phyloP scores from a whole-genome alignment of 169 alveolate species.

The Babesia bigemina region DNA sequence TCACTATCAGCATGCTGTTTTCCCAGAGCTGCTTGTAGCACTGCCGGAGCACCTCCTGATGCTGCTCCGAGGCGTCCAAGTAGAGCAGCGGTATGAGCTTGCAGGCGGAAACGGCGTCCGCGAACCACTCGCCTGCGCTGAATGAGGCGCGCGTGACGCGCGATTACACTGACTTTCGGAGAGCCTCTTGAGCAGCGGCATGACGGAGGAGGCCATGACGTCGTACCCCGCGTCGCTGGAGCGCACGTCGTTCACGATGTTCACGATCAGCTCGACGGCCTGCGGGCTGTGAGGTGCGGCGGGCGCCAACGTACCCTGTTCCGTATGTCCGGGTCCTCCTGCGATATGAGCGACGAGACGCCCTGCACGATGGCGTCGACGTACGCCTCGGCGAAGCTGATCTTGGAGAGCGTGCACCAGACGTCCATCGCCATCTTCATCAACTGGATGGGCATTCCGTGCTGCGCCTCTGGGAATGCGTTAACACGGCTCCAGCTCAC shows the following conservation, averaged over 20 bases:
- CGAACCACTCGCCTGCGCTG: conserved; percentile 67
- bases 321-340: conserved; percentile 54
- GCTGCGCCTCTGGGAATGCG: conserved; percentile 43
- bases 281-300: background rate
- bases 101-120: conserved; percentile 63
- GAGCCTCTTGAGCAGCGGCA: conserved; percentile 51
- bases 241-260: conserved; percentile 31
- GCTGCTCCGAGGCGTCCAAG: conserved; percentile 54
- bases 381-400: conserved; percentile 18
- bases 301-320: conserved; percentile 22
- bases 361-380: conserved; percentile 40
- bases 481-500: background rate
- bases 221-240: conserved; percentile 22
- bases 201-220: conserved; percentile 31
- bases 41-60: conserved; percentile 48
- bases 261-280: conserved; percentile 44
- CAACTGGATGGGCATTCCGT: conserved; percentile 6
- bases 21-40: conserved; percentile 65
- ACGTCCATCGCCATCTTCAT: conserved; percentile 18
- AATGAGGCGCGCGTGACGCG: no score
- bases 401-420: conserved; percentile 61
- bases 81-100: conserved; percentile 49
- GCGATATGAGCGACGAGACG: conserved; percentile 47
- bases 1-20: conserved; percentile 42
- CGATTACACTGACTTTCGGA: conserved; percentile 46